Evolutionary conservation across 495 filamentous ascomycete species (phyloP).

Genomic region (Penicillium diatomitis): DNA sequence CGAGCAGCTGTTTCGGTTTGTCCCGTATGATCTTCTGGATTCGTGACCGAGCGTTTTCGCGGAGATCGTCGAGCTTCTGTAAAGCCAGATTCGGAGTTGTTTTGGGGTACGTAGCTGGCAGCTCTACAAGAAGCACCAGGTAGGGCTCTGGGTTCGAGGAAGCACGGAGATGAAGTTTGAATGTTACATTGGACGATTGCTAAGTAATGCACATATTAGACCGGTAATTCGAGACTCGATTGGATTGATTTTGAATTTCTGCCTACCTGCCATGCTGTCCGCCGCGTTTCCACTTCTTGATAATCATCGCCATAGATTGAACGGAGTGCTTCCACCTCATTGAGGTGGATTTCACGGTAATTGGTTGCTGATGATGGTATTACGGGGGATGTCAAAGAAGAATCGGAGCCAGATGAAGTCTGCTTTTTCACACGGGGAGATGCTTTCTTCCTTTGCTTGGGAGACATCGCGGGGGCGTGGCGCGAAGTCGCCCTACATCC

Average conservation of each 20-base stretch:
- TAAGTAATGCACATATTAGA: constrained; percentile 12
- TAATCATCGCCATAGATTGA: constrained; percentile 94
- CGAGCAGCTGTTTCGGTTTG: constrained; percentile 63
- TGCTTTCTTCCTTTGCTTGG: constrained; percentile 37
- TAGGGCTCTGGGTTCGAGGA: constrained; percentile 56
- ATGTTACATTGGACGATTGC: constrained; percentile 69
- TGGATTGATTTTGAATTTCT: background rate
- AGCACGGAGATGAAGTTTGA: constrained; percentile 69
- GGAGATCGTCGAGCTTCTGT: constrained; percentile 52
- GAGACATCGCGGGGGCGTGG: constrained; percentile 39
- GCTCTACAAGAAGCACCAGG: constrained; percentile 55
- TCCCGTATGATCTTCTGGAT: constrained; percentile 60
- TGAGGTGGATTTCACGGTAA: constrained; percentile 74
- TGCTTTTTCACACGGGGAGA: constrained; percentile 24
- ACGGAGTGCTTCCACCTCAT: constrained; percentile 78
- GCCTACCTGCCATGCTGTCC: constrained; percentile 78
- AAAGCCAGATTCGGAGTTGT: constrained; percentile 65
- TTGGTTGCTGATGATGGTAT: constrained; percentile 38
- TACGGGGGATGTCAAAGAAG: constrained; percentile 19
- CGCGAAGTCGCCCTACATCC: constrained; percentile 26
- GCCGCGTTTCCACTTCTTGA: constrained; percentile 57
- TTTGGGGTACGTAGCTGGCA: constrained; percentile 92
- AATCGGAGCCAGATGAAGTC: constrained; percentile 21
- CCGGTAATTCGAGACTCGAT: background rate
- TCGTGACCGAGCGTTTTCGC: constrained; percentile 53